Evolutionary conservation across 2,329 filamentous ascomycete species (phyloP).

Genomic region (Bertia moriformis): DNA sequence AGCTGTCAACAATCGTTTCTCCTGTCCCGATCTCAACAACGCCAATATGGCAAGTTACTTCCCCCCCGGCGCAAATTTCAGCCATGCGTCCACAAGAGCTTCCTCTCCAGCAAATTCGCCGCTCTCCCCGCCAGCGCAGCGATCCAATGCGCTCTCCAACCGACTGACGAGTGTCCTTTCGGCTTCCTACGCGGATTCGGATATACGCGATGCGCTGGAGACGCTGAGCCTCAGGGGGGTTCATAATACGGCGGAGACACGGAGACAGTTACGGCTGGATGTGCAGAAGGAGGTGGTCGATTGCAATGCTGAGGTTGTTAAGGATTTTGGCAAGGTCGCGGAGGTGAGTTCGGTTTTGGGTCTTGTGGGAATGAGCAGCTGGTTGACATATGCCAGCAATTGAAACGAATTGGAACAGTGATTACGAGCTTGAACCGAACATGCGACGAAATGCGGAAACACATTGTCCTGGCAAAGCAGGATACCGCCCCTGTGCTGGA

Average conservation of each 20-base stretch:
- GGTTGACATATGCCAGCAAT: constrained; percentile 30
- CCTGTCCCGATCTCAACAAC: too few species aligned
- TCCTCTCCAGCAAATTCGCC: neutral
- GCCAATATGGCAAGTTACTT: neutral
- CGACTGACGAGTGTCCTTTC: constrained; percentile 49
- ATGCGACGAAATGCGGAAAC: constrained; percentile 44
- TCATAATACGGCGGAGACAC: constrained; percentile 43
- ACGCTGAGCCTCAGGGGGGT: constrained; percentile 40
- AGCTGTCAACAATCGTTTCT: too few species aligned
- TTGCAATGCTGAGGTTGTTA: constrained; percentile 50
- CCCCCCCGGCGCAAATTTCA: neutral
- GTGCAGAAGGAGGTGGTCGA: constrained; percentile 53
- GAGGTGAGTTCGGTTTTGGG: constrained; percentile 39
- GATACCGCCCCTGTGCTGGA: constrained; percentile 46
- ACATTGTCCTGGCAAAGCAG: constrained; percentile 39
- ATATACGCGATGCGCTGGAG: constrained; percentile 47
- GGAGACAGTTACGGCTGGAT: constrained; percentile 43
- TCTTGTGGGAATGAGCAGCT: too few species aligned
- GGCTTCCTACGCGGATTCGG: constrained; percentile 50
- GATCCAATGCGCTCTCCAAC: constrained; percentile 30
- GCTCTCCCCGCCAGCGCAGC: neutral
- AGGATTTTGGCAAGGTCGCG: constrained; percentile 50
- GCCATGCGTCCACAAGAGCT: neutral
- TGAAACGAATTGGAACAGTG: constrained; percentile 45
- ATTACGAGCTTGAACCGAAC: constrained; percentile 42